Evolutionary conservation across 2,329 filamentous ascomycete species (phyloP).

Genomic region (Sporothrix pseudoabietina): DNA sequence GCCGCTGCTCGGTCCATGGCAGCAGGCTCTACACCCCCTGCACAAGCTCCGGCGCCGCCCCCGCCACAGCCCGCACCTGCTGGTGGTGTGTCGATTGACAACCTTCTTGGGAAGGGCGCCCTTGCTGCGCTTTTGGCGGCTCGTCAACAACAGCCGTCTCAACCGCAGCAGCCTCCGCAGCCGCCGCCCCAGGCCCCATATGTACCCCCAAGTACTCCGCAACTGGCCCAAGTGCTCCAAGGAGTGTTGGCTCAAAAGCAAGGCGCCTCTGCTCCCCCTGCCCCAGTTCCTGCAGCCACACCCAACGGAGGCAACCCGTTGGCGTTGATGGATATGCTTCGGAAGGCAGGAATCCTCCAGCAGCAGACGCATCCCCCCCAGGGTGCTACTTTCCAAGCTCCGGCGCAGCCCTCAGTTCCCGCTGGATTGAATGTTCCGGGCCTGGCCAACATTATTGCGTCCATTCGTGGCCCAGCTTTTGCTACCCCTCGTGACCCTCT

Average conservation of each 20-base stretch:
- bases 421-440: constrained; percentile 37
- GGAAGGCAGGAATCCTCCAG: constrained; percentile 66
- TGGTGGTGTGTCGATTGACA: constrained; percentile 55
- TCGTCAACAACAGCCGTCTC: constrained; percentile 44
- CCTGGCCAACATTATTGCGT: constrained; percentile 38
- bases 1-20: constrained; percentile 35
- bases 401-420: constrained; percentile 37
- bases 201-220: not conserved
- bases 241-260: constrained; percentile 7
- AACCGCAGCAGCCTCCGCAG: constrained; percentile 43
- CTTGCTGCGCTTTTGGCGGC: constrained; percentile 59
- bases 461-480: constrained; percentile 33
- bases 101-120: constrained; percentile 61
- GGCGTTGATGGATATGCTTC: constrained; percentile 67
- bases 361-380: constrained; percentile 41
- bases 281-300: not conserved
- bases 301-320: constrained; percentile 45
- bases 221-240: constrained; percentile 12
- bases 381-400: not conserved
- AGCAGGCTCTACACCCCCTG: constrained; percentile 27
- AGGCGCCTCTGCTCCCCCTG: not conserved
- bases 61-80: constrained; percentile 41
- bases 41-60: constrained; percentile 23
- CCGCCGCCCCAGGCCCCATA: constrained; percentile 48
- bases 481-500: constrained; percentile 31